A percentile compares a stretch with the other conserved stretches of the same genome.
Evolutionary conservation across 108 stramenopile genomes (phyloP).

Genomic region (Aurantiochytrium sp.): DNA sequence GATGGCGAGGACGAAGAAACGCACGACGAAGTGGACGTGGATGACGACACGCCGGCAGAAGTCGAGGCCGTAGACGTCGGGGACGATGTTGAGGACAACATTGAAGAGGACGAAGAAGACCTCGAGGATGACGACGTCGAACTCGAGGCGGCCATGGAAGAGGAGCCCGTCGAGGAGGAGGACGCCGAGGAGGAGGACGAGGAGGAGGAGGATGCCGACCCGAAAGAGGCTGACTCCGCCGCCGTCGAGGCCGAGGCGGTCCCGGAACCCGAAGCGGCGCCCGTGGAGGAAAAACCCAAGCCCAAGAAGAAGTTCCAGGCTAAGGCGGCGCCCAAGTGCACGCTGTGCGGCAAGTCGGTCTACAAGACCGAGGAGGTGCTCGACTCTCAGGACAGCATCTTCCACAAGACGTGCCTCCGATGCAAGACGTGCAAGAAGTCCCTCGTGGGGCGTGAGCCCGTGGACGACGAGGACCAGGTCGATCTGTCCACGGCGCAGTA

Average conservation of each 20-base stretch:
- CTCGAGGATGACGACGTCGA: slow-evolving; percentile 73
- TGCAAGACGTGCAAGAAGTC: slow-evolving; percentile 16
- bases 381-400: background rate
- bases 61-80: background rate
- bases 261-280: slow-evolving; percentile 36
- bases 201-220: slow-evolving; percentile 65
- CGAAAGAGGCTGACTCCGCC: slow-evolving; percentile 37
- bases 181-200: slow-evolving; percentile 68
- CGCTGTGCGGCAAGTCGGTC: background rate
- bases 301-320: background rate
- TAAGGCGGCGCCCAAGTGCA: background rate
- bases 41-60: too few relatives aligned
- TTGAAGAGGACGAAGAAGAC: slow-evolving; percentile 44
- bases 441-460: background rate
- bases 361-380: background rate
- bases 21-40: too few relatives aligned
- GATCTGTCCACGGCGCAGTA: background rate
- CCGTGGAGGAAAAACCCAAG: background rate
- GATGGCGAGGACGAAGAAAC: too few relatives aligned
- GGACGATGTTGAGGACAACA: background rate
- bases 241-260: slow-evolving; percentile 40
- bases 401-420: background rate
- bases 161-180: slow-evolving; percentile 70
- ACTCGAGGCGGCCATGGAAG: slow-evolving; percentile 68
- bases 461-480: background rate